phyloP scores from a whole-genome alignment of 495 filamentous ascomycete species.

The Neurospora sp. region DNA sequence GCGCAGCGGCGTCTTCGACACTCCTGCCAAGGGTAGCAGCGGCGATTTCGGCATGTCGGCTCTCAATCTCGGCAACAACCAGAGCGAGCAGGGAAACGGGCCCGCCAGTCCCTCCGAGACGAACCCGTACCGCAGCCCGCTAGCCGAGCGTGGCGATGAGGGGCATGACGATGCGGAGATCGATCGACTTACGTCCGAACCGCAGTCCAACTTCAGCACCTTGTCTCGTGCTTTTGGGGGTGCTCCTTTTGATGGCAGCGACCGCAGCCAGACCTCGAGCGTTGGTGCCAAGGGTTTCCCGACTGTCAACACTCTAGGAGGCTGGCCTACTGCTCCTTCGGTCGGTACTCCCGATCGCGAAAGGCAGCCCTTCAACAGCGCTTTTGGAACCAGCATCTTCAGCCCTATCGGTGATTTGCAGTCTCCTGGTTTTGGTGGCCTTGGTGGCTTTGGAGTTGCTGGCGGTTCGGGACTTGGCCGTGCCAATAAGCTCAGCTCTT shows the following conservation, averaged over 20 bases:
- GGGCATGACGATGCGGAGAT: conserved; percentile 54
- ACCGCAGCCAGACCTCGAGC: conserved; percentile 85
- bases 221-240: conserved; percentile 38
- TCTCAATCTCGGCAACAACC: conserved; percentile 43
- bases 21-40: conserved; percentile 47
- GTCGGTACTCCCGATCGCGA: conserved; percentile 73
- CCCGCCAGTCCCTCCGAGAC: conserved; percentile 83
- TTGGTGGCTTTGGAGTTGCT: conserved; percentile 41
- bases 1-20: conserved; percentile 38
- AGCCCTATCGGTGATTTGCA: conserved; percentile 60
- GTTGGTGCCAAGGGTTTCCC: conserved; percentile 65
- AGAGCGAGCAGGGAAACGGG: conserved; percentile 38
- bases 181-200: conserved; percentile 32
- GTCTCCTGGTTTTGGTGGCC: conserved; percentile 57
- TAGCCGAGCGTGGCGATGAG: conserved; percentile 50
- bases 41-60: conserved; percentile 76
- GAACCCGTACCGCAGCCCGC: conserved; percentile 93
- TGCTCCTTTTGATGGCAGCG: conserved; percentile 57
- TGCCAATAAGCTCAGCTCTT: conserved; percentile 72
- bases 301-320: conserved; percentile 52
- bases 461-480: conserved; percentile 46
- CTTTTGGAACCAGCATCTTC: conserved; percentile 69
- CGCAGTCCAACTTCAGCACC: conserved; percentile 33
- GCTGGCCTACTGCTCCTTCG: conserved; percentile 56
- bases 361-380: conserved; percentile 43